These are phyloP conservation scores for Coix lacrymajobi DNA, from an alignment of 176 grass and related monocot genomes.

Conservation along the genomic window DNA sequence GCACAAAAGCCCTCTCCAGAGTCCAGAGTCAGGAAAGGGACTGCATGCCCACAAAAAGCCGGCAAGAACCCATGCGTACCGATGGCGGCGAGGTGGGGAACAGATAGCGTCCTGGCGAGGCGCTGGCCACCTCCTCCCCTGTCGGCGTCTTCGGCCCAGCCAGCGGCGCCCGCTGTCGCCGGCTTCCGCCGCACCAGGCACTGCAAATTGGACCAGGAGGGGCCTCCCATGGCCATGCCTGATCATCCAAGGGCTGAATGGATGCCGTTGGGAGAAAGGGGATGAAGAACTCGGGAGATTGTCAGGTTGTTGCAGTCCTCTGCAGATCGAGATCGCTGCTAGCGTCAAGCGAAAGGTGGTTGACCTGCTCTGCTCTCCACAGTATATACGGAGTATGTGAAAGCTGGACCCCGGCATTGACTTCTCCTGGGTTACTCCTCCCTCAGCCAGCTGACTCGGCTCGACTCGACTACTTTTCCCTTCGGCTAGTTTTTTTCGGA, in stretches of 20 bases:
- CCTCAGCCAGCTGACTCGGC: not conserved
- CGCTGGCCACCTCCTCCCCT: not conserved
- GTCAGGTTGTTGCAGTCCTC: not conserved
- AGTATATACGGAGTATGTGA: no score
- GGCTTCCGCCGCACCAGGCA: slow-evolving; percentile 48
- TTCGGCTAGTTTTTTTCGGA: not conserved
- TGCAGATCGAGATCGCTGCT: not conserved
- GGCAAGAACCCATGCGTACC: slow-evolving; percentile 19
- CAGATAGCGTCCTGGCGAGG: slow-evolving; percentile 59
- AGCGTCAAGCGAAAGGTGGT: not conserved
- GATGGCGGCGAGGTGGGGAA: slow-evolving; percentile 61
- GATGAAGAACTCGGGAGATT: not conserved
- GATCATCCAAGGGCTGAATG: not conserved
- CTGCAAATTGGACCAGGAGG: slow-evolving; percentile 26
- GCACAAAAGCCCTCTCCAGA: not conserved
- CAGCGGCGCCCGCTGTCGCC: slow-evolving; percentile 13
- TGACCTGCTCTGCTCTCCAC: not conserved
- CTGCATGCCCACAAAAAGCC: not conserved
- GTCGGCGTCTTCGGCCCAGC: not conserved
- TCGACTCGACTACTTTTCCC: not conserved
- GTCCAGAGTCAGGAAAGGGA: not conserved
- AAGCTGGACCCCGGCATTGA: not conserved
- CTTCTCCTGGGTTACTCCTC: not conserved
- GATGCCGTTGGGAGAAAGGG: not conserved
- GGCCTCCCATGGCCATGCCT: slow-evolving; percentile 2